Evolutionary conservation across 2,329 filamentous ascomycete species (phyloP).

Genomic region (Fusarium haematococcum): DNA sequence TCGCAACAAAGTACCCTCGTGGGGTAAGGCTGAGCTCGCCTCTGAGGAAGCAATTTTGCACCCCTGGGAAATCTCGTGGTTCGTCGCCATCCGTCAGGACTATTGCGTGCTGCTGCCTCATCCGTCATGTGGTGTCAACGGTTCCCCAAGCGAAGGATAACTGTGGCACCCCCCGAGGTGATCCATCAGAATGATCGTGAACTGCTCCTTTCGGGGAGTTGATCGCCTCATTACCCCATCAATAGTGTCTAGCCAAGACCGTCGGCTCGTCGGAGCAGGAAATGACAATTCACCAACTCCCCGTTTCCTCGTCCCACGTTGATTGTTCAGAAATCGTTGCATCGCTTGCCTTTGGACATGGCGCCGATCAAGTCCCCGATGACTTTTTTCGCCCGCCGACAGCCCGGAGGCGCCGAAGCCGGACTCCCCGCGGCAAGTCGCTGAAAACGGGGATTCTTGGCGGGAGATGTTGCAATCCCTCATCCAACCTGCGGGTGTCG

Average conservation of each 20-base stretch:
- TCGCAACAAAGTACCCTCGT: not conserved
- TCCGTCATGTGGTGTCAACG: not conserved
- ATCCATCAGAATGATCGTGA: not conserved
- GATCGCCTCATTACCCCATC: conserved; percentile 18
- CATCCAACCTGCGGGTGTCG: not conserved
- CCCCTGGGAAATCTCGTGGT: not conserved
- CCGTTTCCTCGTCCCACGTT: not conserved
- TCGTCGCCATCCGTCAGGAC: not conserved
- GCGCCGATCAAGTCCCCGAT: not conserved
- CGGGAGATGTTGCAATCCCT: not conserved
- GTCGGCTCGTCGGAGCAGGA: not conserved
- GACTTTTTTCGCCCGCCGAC: conserved; percentile 1
- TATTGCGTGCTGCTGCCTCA: conserved; percentile 5
- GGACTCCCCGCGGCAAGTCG: conserved; percentile 2
- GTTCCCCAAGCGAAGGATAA: not conserved
- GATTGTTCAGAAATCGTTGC: not conserved
- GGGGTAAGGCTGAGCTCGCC: conserved; percentile 4
- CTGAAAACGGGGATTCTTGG: conserved; percentile 2
- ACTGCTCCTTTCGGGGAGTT: conserved; percentile 29
- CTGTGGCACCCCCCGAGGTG: not conserved
- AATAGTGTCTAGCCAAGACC: conserved; percentile 10
- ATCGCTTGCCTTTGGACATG: not conserved
- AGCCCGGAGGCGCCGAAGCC: conserved; percentile 25
- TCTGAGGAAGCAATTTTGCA: not conserved
- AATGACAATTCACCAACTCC: not conserved